These are phyloP conservation scores for Pyrus betulifolia DNA, from an alignment of 306 rosid genomes.

Conservation along the genomic window DNA sequence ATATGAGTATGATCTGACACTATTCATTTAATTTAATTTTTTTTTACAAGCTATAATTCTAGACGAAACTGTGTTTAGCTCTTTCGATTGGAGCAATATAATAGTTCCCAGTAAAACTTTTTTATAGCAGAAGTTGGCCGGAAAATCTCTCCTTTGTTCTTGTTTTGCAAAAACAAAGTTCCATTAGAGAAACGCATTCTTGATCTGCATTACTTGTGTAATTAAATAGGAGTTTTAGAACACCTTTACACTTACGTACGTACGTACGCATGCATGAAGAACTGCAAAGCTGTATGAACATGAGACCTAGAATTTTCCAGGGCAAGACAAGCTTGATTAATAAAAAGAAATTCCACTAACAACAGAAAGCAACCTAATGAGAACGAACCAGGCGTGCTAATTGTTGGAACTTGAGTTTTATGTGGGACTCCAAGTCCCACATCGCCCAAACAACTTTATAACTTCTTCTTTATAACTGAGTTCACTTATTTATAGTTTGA, in stretches of 20 bases:
- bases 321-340: neutral
- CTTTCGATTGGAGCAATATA: no score
- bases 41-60: no score
- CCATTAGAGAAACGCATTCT: neutral
- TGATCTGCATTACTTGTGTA: neutral
- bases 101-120: no score
- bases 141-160: neutral
- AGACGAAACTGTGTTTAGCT: no score
- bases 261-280: neutral
- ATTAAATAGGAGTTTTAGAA: neutral
- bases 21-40: no score
- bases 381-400: conserved; percentile 8
- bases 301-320: neutral
- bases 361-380: neutral
- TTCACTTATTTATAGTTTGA: no score
- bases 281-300: conserved; percentile 9
- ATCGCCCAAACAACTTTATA: no score
- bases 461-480: no score
- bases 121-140: neutral
- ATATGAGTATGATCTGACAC: no score
- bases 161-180: neutral
- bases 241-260: conserved; percentile 3
- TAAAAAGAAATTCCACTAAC: conserved; percentile 18
- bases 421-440: no score
- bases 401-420: no score